These are phyloP conservation scores for Trichoderma sp. DNA, from an alignment of 2,329 filamentous ascomycete species.

Conservation along the genomic window DNA sequence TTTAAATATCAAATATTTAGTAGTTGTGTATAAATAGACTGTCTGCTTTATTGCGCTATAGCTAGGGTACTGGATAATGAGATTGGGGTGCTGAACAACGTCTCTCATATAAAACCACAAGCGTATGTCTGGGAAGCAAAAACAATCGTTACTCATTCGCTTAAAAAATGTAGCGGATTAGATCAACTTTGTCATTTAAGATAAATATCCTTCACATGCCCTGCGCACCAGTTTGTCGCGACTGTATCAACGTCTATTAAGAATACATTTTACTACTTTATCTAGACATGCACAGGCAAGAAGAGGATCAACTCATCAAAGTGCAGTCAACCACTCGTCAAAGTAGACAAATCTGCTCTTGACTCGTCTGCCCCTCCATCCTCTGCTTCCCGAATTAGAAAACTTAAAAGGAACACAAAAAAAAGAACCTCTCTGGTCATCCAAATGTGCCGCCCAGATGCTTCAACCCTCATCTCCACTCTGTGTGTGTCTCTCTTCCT, in stretches of 20 bases:
- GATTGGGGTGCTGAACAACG: too few species aligned
- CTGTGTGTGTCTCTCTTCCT: conserved; percentile 6
- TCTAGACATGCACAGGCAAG: conserved; percentile 39
- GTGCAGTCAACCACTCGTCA: not conserved
- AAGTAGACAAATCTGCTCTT: not conserved
- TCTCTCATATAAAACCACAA: too few species aligned
- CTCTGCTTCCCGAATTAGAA: conserved; percentile 1
- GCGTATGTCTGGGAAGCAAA: too few species aligned
- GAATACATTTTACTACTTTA: conserved; percentile 44
- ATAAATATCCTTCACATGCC: not conserved
- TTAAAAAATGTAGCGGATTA: too few species aligned
- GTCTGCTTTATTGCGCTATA: too few species aligned
- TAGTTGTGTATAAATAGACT: too few species aligned
- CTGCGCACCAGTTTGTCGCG: not conserved
- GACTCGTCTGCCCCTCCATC: conserved; percentile 8
- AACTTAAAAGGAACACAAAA: conserved; percentile 8
- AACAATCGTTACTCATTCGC: too few species aligned
- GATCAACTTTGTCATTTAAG: not conserved
- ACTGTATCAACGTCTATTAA: conserved; percentile 46
- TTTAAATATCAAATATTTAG: too few species aligned
- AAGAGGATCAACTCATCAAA: not conserved
- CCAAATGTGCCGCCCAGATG: conserved; percentile 20
- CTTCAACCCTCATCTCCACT: conserved; percentile 25
- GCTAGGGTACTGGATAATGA: too few species aligned
- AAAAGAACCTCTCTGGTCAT: conserved; percentile 19